Evolutionary conservation across 306 rosid genomes (phyloP).

Genomic region (Spatholobus suberectus): DNA sequence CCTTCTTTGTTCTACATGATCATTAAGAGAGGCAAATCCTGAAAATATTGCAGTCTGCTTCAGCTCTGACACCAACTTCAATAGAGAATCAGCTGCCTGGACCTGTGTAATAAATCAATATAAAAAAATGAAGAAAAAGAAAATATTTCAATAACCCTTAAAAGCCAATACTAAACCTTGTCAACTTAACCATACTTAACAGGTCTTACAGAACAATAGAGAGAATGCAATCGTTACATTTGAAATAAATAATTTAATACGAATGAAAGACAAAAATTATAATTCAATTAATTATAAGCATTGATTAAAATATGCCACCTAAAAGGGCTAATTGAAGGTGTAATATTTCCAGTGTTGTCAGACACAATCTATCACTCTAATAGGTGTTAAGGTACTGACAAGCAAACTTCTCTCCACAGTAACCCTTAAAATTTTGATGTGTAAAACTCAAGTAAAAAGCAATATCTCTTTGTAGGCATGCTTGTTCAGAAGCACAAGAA

Average conservation of each 20-base stretch:
- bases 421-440: neutral
- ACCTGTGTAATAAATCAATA: slow-evolving; percentile 54
- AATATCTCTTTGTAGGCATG: neutral
- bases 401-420: neutral
- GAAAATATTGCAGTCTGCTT: slow-evolving; percentile 95
- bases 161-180: neutral
- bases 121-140: neutral
- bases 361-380: neutral
- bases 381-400: neutral
- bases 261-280: neutral
- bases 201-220: neutral
- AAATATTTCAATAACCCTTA: neutral
- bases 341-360: neutral
- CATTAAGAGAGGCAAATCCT: slow-evolving; percentile 92
- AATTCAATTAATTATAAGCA: neutral
- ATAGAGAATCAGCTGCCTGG: slow-evolving; percentile 86
- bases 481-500: slow-evolving; percentile 23
- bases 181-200: slow-evolving; percentile 12
- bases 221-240: neutral
- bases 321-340: neutral
- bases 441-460: neutral
- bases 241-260: neutral
- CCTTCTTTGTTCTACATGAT: slow-evolving; percentile 84
- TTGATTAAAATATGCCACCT: neutral
- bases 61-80: slow-evolving; percentile 82